Evolutionary conservation across 2,329 filamentous ascomycete genomes (phyloP), one percentile per base, ranked within the genome.

Genomic region (Trichoderma guizhouense): DNA sequence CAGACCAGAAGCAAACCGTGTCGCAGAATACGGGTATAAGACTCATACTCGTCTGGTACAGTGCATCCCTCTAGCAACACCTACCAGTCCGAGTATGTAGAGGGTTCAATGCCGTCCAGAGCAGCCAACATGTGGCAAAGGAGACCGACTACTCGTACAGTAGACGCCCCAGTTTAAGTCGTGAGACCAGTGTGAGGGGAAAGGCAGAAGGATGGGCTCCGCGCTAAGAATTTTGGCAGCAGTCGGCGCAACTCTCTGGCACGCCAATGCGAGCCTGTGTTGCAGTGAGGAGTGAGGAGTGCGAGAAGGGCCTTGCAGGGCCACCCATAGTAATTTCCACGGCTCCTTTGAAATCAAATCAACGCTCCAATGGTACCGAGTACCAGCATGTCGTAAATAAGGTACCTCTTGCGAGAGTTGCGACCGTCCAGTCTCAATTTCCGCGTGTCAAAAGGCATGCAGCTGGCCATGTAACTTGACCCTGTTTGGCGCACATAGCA

Each of bases 161-260:
- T 61, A 64, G 47, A 24, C 7, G 47, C 60, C 69, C 69, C 66
- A 61, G 66, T 69, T 53, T 61, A 68, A 60, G 57, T 63, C 58
- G 69, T 47, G 60, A 71, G 69, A 71, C 60, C 69, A 65, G 24
- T 30, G 36, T 71, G 61, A 43, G 69, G 58, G 67, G 58, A 58
- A 58, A 65, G 62, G 39, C n/a, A 51, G 30, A 32, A 64, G 26
- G 61, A 65, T 47, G 64, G 62, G 36, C 64, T 53, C 64, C 58
- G 30, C 70, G 70, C 70, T 72, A 72, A 68, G n/a, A 68, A 14
- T 11, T 43, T 28, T 63, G 55, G 70, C 58, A 72, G 63, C 39
- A 68, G 61, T 72, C 55, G 70, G 70, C 70, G 70, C 36, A 72
- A 72, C 70, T 72, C 58, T 72, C 70, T 72, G 64, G 64, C 62